Percentiles rank a stretch among this genome's conserved stretches.
Evolutionary conservation across 2,329 filamentous ascomycete genomes (phyloP).

Genomic region (Zymoseptoria crescenta): DNA sequence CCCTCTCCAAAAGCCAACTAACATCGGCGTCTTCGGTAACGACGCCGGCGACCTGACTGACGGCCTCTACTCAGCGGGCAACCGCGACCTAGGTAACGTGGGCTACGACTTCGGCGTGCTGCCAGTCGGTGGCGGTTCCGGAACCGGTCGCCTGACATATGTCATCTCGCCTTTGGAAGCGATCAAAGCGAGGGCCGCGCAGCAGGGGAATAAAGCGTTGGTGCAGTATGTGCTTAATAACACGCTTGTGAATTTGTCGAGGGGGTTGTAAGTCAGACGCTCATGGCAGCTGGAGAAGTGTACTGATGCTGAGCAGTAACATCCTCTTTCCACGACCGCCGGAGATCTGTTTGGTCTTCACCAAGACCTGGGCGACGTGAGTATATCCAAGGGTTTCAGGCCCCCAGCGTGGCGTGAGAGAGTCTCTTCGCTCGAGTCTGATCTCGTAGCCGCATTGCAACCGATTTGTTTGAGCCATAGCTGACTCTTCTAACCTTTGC

Average conservation of each 20-base stretch:
- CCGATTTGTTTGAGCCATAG: no score
- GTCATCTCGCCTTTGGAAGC: slow-evolving; percentile 37
- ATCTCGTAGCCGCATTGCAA: no score
- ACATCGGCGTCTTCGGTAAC: slow-evolving; percentile 44
- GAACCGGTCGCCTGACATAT: slow-evolving; percentile 33
- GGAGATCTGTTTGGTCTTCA: not conserved
- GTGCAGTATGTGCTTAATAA: slow-evolving; percentile 43
- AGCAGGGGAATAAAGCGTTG: slow-evolving; percentile 27
- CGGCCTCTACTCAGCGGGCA: slow-evolving; percentile 35
- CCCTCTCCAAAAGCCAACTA: slow-evolving; percentile 45
- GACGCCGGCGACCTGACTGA: slow-evolving; percentile 41
- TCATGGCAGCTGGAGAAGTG: not conserved
- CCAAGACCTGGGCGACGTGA: no score
- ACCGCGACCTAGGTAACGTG: slow-evolving; percentile 16
- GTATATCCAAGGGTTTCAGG: not conserved
- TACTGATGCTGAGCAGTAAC: slow-evolving; percentile 1
- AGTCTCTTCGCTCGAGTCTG: no score
- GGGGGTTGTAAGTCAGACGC: slow-evolving; percentile 23
- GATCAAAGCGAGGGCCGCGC: slow-evolving; percentile 27
- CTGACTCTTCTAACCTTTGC: no score
- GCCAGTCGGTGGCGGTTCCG: slow-evolving; percentile 35
- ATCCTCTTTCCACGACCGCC: slow-evolving; percentile 29
- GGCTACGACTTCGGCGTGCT: slow-evolving; percentile 38
- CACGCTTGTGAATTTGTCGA: slow-evolving; percentile 24
- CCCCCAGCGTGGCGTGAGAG: no score